phyloP scores from a whole-genome alignment of 305 asterid genomes.

The Solanum aculeatissimum region DNA sequence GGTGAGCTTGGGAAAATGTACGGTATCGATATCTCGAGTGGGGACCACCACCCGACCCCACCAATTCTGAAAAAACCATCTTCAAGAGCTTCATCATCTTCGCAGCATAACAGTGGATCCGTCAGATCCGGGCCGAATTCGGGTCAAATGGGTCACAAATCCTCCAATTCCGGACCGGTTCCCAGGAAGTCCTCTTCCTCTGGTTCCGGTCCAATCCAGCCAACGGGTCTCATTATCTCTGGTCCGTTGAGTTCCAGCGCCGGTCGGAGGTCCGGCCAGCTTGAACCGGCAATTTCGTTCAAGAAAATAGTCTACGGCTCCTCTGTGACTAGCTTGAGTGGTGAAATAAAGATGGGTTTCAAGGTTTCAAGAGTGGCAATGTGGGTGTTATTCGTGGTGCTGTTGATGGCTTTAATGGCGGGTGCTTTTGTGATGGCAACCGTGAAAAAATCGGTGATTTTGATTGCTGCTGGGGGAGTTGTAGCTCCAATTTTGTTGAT shows the following conservation, averaged over 20 bases:
- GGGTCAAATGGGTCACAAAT: slow-evolving; percentile 13
- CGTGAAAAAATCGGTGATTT: slow-evolving; percentile 54
- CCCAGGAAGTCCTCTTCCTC: background rate
- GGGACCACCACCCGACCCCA: slow-evolving; percentile 11
- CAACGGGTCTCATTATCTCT: slow-evolving; percentile 3
- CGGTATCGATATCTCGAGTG: slow-evolving; percentile 36
- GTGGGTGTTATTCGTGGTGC: slow-evolving; percentile 67
- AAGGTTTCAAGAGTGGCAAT: slow-evolving; percentile 70
- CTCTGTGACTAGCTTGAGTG: background rate
- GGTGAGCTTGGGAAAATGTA: slow-evolving; percentile 96
- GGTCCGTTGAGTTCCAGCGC: background rate
- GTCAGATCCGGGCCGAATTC: slow-evolving; percentile 23
- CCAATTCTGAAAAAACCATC: slow-evolving; percentile 7
- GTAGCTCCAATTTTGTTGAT: slow-evolving; percentile 24
- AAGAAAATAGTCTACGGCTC: background rate
- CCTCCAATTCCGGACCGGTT: slow-evolving; percentile 14
- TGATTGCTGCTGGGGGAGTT: slow-evolving; percentile 46
- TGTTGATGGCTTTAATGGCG: slow-evolving; percentile 78
- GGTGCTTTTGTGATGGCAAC: slow-evolving; percentile 79
- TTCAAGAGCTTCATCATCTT: slow-evolving; percentile 4
- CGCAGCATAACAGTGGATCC: slow-evolving; percentile 19
- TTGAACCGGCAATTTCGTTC: background rate
- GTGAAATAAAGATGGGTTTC: slow-evolving; percentile 25
- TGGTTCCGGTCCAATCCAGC: slow-evolving; percentile 3
- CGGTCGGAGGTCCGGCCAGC: background rate